Evolutionary conservation across 1,139 yeast species (phyloP).

Genomic region (Blastobotrys buckinghamii): DNA sequence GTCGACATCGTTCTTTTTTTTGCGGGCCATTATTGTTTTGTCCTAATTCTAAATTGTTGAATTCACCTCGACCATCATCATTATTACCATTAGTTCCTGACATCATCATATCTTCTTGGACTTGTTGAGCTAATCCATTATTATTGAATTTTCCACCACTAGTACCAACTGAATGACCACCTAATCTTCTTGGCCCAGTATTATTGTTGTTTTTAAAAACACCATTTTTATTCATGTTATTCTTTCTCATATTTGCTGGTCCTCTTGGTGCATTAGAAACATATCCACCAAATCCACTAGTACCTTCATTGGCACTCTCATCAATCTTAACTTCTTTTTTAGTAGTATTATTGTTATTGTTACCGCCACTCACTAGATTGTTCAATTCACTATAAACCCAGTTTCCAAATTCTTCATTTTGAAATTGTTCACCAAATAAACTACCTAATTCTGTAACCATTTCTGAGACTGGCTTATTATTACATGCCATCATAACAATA

Average conservation of each 20-base stretch:
- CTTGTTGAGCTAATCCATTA: constrained; percentile 4
- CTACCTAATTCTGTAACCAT: constrained; percentile 60
- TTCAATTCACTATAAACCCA: constrained; percentile 50
- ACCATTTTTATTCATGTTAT: background rate
- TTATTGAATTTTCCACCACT: background rate
- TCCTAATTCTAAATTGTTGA: constrained; percentile 12
- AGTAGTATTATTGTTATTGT: background rate
- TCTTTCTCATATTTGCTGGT: background rate
- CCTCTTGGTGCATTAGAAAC: constrained; percentile 6
- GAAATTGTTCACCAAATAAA: constrained; percentile 62
- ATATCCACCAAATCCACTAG: constrained; percentile 12
- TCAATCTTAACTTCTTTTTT: constrained; percentile 1
- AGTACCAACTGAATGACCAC: constrained; percentile 13
- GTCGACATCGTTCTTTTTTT: constrained; percentile 48
- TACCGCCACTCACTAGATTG: constrained; percentile 11
- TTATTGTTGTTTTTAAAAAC: constrained; percentile 1
- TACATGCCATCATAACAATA: constrained; percentile 65
- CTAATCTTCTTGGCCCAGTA: constrained; percentile 6
- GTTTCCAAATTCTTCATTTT: constrained; percentile 44
- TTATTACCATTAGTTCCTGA: constrained; percentile 11
- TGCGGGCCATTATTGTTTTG: background rate
- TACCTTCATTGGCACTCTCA: constrained; percentile 4
- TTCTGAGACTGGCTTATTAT: constrained; percentile 59
- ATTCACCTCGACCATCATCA: constrained; percentile 8
- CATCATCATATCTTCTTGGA: constrained; percentile 10